Evolutionary conservation across 495 filamentous ascomycete species (phyloP).

Genomic region (Opeltia flavorubescens): DNA sequence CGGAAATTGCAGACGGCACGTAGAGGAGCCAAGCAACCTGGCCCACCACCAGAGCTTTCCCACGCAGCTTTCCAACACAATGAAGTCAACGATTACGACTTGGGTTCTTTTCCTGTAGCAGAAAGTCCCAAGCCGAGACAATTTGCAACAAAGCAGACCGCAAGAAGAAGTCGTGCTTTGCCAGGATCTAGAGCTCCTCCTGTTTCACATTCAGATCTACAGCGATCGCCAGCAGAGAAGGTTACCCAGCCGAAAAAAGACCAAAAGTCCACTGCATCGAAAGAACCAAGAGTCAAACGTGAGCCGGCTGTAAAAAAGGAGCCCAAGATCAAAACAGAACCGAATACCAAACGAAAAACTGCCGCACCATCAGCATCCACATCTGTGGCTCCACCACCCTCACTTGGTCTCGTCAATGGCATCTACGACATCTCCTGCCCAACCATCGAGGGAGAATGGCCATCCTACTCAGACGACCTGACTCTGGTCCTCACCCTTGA

Average conservation of each 20-base stretch:
- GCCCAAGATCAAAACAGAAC: conserved; percentile 7
- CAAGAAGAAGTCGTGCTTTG: not conserved
- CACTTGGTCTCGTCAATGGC: conserved; percentile 31
- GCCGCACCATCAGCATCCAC: not conserved
- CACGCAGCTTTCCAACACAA: not conserved
- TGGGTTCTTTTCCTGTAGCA: not conserved
- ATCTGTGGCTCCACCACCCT: conserved; percentile 3
- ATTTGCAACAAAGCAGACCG: not conserved
- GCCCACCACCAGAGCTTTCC: not conserved
- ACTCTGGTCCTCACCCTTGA: conserved; percentile 13
- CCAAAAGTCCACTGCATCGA: conserved; percentile 10
- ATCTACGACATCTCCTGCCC: conserved; percentile 24
- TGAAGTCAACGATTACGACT: no score
- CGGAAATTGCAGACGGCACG: not conserved
- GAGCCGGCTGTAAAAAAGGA: conserved; percentile 6
- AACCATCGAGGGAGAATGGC: conserved; percentile 5
- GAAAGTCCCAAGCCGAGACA: not conserved
- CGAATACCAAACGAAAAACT: conserved; percentile 11
- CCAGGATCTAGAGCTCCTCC: not conserved
- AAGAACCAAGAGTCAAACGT: conserved; percentile 9
- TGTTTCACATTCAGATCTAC: not conserved
- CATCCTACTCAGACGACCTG: not conserved
- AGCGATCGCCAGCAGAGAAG: not conserved
- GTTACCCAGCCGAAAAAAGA: not conserved
- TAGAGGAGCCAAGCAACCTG: not conserved